Conservation (phyloP, 2,329 filamentous ascomycete species). For the Drechslera avenae region DNA sequence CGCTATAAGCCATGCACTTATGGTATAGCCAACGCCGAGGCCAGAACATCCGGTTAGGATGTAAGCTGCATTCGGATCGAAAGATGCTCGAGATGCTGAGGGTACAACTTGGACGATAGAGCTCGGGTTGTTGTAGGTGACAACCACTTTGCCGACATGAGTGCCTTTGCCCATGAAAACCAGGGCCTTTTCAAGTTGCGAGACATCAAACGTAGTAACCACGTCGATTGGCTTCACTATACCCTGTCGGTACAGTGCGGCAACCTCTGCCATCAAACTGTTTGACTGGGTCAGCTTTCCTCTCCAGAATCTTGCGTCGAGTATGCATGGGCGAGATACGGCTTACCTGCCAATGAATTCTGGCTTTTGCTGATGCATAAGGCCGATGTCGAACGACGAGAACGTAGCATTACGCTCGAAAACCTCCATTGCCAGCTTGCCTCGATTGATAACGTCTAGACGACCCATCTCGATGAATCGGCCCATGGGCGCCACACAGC, state of each 20-base stretch:
- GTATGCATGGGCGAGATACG: too few species aligned
- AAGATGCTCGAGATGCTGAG: not conserved
- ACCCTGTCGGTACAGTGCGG: slow-evolving; percentile 8
- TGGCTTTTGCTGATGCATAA: slow-evolving; percentile 10
- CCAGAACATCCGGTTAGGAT: slow-evolving; percentile 26
- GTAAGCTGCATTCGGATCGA: slow-evolving; percentile 22
- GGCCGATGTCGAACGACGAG: slow-evolving; percentile 26
- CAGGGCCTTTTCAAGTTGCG: slow-evolving; percentile 12
- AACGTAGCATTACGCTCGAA: slow-evolving; percentile 28
- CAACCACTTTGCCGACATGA: slow-evolving; percentile 24
- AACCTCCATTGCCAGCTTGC: slow-evolving; percentile 18
- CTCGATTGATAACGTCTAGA: slow-evolving; percentile 17
- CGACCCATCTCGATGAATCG: slow-evolving; percentile 31
- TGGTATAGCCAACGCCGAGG: slow-evolving; percentile 22
- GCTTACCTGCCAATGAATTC: not conserved
- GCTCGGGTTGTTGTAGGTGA: slow-evolving; percentile 6
- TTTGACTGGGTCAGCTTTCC: too few species aligned
- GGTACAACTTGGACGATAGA: slow-evolving; percentile 8
- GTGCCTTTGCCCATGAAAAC: not conserved
- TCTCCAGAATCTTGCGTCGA: too few species aligned
- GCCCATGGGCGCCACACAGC: slow-evolving; percentile 43
- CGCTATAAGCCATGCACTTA: slow-evolving; percentile 24
- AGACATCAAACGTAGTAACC: slow-evolving; percentile 6
- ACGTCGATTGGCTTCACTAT: slow-evolving; percentile 4
- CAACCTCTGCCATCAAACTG: slow-evolving; percentile 5